phyloP scores from a whole-genome alignment of 192 early-diverging fungal species.

The Thoreauomyces humboldtii region DNA sequence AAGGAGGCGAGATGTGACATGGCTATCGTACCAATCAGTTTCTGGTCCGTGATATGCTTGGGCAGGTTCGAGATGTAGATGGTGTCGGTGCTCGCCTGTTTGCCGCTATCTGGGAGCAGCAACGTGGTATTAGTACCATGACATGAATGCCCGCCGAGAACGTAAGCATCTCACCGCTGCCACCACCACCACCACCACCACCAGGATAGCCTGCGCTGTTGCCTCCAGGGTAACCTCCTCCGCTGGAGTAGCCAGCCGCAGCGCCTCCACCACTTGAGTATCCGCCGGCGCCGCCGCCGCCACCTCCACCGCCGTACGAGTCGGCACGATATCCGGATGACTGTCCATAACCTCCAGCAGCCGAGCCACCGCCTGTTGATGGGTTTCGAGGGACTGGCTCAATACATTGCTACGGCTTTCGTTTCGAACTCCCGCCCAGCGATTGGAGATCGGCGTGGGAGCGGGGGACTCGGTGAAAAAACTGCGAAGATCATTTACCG shows the following conservation, averaged over 20 bases:
- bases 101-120: slow-evolving; percentile 8
- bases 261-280: background rate
- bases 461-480: no score
- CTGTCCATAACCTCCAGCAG: slow-evolving; percentile 5
- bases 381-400: background rate
- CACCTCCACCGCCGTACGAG: background rate
- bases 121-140: no score
- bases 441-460: background rate
- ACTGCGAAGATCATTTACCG: background rate
- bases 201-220: no score
- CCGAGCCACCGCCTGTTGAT: background rate
- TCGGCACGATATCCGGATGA: slow-evolving; percentile 7
- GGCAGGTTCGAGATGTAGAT: slow-evolving; percentile 69
- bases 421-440: background rate
- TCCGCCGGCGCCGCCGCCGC: background rate
- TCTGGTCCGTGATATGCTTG: slow-evolving; percentile 58
- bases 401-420: background rate
- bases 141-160: background rate
- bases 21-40: slow-evolving; percentile 39
- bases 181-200: background rate
- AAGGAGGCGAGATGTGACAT: no score
- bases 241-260: background rate
- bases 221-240: no score
- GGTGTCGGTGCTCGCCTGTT: slow-evolving; percentile 57
- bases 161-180: background rate